Conservation (phyloP, 371 early-diverging fungal genomes). For the Saksenaea vasiformis region DNA sequence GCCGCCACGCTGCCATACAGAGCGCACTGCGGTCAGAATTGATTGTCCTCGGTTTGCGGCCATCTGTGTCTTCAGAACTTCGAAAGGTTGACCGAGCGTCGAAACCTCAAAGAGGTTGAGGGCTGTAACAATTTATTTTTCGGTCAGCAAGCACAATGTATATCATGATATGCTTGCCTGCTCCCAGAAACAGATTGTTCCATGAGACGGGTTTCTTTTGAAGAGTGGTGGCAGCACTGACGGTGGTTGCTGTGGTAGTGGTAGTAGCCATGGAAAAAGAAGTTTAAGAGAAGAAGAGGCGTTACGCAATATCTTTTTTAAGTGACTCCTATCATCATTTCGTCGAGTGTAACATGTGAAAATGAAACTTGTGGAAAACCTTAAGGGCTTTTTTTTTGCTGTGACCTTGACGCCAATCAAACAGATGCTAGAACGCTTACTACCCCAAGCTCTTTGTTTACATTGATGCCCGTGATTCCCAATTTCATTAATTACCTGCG, state of each 20-base stretch:
- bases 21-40: slow-evolving; percentile 58
- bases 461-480: too few species aligned
- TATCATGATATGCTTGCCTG: slow-evolving; percentile 40
- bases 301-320: slow-evolving; percentile 1
- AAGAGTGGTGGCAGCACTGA: slow-evolving; percentile 40
- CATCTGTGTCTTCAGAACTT: slow-evolving; percentile 88
- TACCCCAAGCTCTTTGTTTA: too few species aligned
- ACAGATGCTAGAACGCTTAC: too few species aligned
- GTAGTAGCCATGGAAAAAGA: slow-evolving; percentile 12
- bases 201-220: slow-evolving; percentile 69
- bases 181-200: slow-evolving; percentile 65
- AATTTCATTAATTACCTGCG: too few species aligned
- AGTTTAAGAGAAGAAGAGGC: background rate
- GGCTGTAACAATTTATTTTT: slow-evolving; percentile 18
- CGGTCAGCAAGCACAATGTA: background rate
- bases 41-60: slow-evolving; percentile 85
- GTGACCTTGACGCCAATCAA: background rate
- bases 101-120: slow-evolving; percentile 85
- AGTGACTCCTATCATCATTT: background rate
- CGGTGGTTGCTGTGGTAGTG: slow-evolving; percentile 19
- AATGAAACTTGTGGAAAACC: background rate
- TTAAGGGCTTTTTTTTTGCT: background rate
- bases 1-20: slow-evolving; percentile 80
- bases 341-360: slow-evolving; percentile 1
- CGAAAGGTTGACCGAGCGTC: slow-evolving; percentile 90